Base-by-base conservation (phyloP, 768 basidiomycete genomes). In the Leccinellum albellum region DNA sequence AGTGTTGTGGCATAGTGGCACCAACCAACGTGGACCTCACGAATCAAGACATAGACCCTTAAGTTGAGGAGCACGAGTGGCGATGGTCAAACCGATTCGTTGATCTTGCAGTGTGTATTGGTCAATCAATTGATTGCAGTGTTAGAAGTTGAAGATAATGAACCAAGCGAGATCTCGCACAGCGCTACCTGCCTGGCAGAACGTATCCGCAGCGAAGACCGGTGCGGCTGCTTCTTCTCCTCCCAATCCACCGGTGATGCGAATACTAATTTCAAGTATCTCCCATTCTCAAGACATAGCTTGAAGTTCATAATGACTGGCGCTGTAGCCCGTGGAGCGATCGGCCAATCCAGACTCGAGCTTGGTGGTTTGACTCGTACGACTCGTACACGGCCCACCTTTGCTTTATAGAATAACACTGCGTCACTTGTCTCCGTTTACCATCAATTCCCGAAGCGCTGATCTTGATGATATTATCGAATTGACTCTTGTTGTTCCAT, bases 201-300 rank as follows among this genome's bases (percentile, higher is more conserved):
- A 46, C 13, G 33, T 51, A 17, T 49, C 24, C 49, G 55, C 53
- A 51, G 60, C 12, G 54, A 31, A 50, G 49, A 66, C 60, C 63
- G 33, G 61, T 66, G 64, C 57, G 17, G 17, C 60, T 67, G 67
- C 67, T 67, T 21, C 35, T 35, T 17, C 35, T 37, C 17, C 33
- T 45, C 29, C 56, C 46, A 45, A 58, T 59, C 56, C 56, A 58
- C 63, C 8, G 21, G 21, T 17, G 29, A 37, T 37, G 35, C 35
- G 58, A 50, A 29, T 55, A 57, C 42, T 66, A 37, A 54, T 55
- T 10, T 37, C 37, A 23, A 28, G 28, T 37, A 37, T 37, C 35
- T n/a, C 35, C 17, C 17, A 17, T n/a, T 37, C 37, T 42, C 56
- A 15, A 44, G 52, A 51, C 64, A 56, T 58, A 51, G 58, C 58